Conservation (phyloP, 768 basidiomycete species). For the Wakefieldia striispora region DNA sequence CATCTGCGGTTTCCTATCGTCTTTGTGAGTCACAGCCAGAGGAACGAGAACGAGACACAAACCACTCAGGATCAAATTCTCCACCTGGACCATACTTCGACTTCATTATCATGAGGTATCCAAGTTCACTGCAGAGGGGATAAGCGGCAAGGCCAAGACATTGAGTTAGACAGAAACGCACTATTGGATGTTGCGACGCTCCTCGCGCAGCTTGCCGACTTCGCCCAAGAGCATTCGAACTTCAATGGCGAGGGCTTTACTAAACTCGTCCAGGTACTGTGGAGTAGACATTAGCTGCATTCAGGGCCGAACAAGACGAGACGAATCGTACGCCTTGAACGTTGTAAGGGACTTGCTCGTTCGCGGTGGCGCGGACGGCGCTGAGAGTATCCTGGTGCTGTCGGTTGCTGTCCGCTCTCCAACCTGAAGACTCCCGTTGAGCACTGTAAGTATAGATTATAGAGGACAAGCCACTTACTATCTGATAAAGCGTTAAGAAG, state of each 20-base stretch:
- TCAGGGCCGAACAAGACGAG: slow-evolving; percentile 1
- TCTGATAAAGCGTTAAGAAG: slow-evolving; percentile 54
- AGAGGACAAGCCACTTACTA: slow-evolving; percentile 37
- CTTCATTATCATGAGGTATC: slow-evolving; percentile 63
- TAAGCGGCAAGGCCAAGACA: slow-evolving; percentile 3
- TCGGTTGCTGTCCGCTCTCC: slow-evolving; percentile 61
- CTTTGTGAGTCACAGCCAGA: background rate
- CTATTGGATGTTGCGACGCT: slow-evolving; percentile 76
- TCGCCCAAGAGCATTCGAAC: slow-evolving; percentile 81
- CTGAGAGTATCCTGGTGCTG: slow-evolving; percentile 68
- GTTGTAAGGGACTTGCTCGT: slow-evolving; percentile 79
- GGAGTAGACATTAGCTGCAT: background rate
- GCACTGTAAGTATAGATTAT: background rate
- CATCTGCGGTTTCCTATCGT: slow-evolving; percentile 44
- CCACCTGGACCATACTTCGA: slow-evolving; percentile 83
- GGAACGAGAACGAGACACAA: slow-evolving; percentile 5
- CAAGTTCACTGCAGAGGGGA: slow-evolving; percentile 58
- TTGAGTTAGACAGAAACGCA: slow-evolving; percentile 38
- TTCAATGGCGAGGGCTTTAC: slow-evolving; percentile 77
- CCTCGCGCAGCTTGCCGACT: slow-evolving; percentile 80
- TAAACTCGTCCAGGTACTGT: slow-evolving; percentile 86
- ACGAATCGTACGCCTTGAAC: slow-evolving; percentile 65
- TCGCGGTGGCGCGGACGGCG: slow-evolving; percentile 67
- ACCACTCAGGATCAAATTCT: slow-evolving; percentile 85
- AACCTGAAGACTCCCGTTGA: slow-evolving; percentile 42